These are phyloP conservation scores for Benincasa hispida DNA, from an alignment of 306 rosid species.

Conservation along the genomic window DNA sequence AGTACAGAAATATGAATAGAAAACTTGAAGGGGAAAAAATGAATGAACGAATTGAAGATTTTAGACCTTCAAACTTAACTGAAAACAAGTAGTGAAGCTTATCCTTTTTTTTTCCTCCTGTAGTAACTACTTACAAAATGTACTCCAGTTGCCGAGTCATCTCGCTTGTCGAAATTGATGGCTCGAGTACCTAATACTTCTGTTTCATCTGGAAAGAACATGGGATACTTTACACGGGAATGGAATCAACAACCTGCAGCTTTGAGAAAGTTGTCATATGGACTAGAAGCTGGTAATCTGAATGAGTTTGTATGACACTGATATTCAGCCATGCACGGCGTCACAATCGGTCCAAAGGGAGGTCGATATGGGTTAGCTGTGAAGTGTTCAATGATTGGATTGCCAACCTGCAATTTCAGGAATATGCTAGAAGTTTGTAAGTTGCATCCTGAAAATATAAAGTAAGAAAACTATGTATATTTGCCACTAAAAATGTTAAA, in stretches of 20 bases:
- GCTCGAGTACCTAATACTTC: background rate
- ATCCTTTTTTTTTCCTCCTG: background rate
- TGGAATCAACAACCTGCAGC: constrained; percentile 80
- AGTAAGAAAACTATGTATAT: background rate
- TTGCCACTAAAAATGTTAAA: background rate
- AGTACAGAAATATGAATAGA: background rate
- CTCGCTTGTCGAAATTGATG: background rate
- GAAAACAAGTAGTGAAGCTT: background rate
- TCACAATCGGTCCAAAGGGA: constrained; percentile 12
- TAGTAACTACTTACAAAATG: constrained; percentile 7
- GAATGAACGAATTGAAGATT: constrained; percentile 2
- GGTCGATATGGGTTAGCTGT: constrained; percentile 17
- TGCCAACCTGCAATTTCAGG: constrained; percentile 37
- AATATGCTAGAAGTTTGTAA: background rate
- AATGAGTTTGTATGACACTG: constrained; percentile 36
- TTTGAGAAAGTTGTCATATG: constrained; percentile 76
- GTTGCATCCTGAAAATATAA: background rate
- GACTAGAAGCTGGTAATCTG: constrained; percentile 74
- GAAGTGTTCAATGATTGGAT: constrained; percentile 19
- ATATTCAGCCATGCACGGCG: constrained; percentile 31
- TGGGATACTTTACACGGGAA: background rate
- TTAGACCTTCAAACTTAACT: background rate
- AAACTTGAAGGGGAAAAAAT: background rate
- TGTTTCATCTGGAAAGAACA: background rate
- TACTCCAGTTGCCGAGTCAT: background rate